These are phyloP conservation scores for Plenodomus lindquistii DNA, from an alignment of 2,329 filamentous ascomycete genomes.

Conservation along the genomic window DNA sequence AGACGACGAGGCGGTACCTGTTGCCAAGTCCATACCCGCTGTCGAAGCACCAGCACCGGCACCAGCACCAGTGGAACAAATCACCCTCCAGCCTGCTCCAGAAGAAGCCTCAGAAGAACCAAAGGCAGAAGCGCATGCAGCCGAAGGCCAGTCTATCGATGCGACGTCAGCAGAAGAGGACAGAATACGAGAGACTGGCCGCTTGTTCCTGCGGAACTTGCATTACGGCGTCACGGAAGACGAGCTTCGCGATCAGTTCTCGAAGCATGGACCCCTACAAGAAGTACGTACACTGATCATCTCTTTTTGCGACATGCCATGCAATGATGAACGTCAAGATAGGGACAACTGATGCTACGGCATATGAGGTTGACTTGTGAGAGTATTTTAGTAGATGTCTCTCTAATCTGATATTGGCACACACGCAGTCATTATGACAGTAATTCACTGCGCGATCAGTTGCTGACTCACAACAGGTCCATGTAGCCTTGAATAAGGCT, in stretches of 20 bases:
- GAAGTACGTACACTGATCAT: constrained; percentile 71
- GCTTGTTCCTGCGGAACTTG: constrained; percentile 88
- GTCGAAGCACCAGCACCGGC: constrained; percentile 1
- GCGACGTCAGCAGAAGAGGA: constrained; percentile 54
- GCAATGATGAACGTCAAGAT: constrained; percentile 93
- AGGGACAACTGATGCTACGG: constrained; percentile 98
- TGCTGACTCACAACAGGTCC: constrained; percentile 65
- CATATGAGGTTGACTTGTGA: constrained; percentile 89
- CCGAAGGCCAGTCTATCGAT: constrained; percentile 44
- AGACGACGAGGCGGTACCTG: constrained; percentile 60
- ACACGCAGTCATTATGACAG: neutral
- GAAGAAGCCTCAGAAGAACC: constrained; percentile 11
- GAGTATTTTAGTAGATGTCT: constrained; percentile 99
- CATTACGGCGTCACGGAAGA: constrained; percentile 78
- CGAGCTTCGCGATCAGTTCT: constrained; percentile 74
- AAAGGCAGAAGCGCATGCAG: constrained; percentile 3
- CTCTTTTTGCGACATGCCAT: constrained; percentile 19
- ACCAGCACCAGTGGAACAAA: constrained; percentile 8
- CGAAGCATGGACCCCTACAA: constrained; percentile 73
- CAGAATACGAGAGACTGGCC: constrained; percentile 70
- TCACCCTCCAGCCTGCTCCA: constrained; percentile 12
- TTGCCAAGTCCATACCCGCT: constrained; percentile 3
- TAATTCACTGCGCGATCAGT: neutral
- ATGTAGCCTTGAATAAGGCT: constrained; percentile 74
- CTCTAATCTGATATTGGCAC: constrained; percentile 72